Evolutionary conservation across 495 filamentous ascomycete genomes (phyloP).

Genomic region (Lasiosphaeris hirsuta): DNA sequence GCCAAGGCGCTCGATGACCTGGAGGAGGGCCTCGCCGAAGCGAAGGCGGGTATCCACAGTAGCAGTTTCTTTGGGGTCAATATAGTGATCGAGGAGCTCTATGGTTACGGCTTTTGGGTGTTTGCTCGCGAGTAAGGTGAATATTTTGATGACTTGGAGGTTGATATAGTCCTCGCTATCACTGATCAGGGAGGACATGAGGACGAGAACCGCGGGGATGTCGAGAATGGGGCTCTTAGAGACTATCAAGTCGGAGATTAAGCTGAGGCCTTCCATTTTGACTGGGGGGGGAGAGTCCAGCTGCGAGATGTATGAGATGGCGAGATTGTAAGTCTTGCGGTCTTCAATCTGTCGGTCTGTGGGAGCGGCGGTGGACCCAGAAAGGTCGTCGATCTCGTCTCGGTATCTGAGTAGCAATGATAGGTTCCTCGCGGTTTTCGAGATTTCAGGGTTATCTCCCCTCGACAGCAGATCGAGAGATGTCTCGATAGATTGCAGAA

Average conservation of each 20-base stretch:
- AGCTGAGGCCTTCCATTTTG: constrained; percentile 71
- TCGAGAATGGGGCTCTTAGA: constrained; percentile 64
- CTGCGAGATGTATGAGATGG: constrained; percentile 65
- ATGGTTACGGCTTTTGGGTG: constrained; percentile 65
- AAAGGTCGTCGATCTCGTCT: constrained; percentile 43
- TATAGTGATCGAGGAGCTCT: constrained; percentile 66
- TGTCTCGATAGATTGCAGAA: constrained; percentile 50
- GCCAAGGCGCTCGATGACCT: constrained; percentile 64
- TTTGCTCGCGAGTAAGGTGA: constrained; percentile 59
- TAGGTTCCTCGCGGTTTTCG: constrained; percentile 55
- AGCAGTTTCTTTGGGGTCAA: constrained; percentile 57
- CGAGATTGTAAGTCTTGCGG: constrained; percentile 66
- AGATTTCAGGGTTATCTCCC: constrained; percentile 28
- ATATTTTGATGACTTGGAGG: constrained; percentile 64
- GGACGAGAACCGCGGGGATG: constrained; percentile 61
- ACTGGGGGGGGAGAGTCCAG: constrained; percentile 69
- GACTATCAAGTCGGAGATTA: constrained; percentile 62
- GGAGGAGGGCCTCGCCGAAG: constrained; percentile 69
- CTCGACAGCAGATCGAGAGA: constrained; percentile 46
- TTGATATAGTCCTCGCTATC: constrained; percentile 75
- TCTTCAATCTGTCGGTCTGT: constrained; percentile 55
- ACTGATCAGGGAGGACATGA: constrained; percentile 63
- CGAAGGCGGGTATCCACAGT: constrained; percentile 64
- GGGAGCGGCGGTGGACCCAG: constrained; percentile 26
- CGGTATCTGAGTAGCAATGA: constrained; percentile 56